Conservation (phyloP, 2,329 filamentous ascomycete genomes). For the Beauveria pseudobassiana region DNA sequence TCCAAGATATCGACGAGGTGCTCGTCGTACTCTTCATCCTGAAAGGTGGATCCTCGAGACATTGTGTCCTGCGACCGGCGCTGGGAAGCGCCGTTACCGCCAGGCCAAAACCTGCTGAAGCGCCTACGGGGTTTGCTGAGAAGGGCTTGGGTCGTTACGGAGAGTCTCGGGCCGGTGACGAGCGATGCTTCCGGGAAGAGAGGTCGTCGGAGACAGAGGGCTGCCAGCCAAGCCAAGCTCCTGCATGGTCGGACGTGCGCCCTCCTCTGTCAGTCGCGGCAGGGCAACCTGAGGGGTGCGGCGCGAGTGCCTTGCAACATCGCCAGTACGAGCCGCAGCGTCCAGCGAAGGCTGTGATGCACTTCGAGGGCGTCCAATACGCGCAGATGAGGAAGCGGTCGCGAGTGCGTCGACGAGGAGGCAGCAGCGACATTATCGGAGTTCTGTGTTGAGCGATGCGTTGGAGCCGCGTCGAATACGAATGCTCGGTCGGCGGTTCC, state of each 20-base stretch:
- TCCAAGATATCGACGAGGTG: slow-evolving; percentile 33
- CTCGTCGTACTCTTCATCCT: slow-evolving; percentile 29
- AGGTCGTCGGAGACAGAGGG: slow-evolving; percentile 20
- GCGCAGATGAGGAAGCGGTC: neutral
- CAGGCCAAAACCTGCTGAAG: slow-evolving; percentile 10
- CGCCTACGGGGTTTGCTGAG: slow-evolving; percentile 3
- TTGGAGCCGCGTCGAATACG: slow-evolving; percentile 11
- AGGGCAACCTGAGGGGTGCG: slow-evolving; percentile 26
- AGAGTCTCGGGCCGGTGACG: neutral
- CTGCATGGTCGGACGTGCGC: slow-evolving; percentile 26
- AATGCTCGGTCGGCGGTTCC: slow-evolving; percentile 11
- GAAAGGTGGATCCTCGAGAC: neutral
- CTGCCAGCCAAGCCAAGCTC: slow-evolving; percentile 22
- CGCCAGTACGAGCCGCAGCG: slow-evolving; percentile 14
- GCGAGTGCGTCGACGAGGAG: neutral
- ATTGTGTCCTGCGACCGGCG: neutral
- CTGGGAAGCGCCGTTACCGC: neutral
- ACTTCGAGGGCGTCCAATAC: slow-evolving; percentile 28
- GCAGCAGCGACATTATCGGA: neutral
- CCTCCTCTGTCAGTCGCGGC: slow-evolving; percentile 34
- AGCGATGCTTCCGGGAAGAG: slow-evolving; percentile 19
- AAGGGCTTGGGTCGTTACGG: neutral
- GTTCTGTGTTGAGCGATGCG: neutral
- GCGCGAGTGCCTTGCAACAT: slow-evolving; percentile 22
- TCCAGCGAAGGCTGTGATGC: slow-evolving; percentile 27